Evolutionary conservation across 768 basidiomycete species (phyloP).

Genomic region (Leccinellum albellum): DNA sequence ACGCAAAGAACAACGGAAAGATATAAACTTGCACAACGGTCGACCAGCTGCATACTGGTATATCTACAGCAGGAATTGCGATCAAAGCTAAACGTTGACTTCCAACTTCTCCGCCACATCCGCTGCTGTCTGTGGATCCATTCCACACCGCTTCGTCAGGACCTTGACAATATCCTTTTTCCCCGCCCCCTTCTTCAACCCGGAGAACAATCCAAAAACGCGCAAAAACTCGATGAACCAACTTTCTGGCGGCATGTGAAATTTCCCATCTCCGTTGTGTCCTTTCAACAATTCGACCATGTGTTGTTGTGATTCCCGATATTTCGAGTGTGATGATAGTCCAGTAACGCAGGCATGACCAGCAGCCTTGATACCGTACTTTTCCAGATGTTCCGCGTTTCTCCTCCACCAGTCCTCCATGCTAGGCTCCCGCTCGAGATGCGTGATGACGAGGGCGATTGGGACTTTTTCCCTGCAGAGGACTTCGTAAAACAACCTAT

Average conservation of each 20-base stretch:
- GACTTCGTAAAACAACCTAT: constrained; percentile 39
- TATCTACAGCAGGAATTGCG: background rate
- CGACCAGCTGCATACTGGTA: background rate
- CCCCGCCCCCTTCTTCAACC: constrained; percentile 20
- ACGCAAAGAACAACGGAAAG: background rate
- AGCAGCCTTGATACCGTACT: constrained; percentile 24
- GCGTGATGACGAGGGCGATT: constrained; percentile 34
- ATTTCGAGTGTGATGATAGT: constrained; percentile 27
- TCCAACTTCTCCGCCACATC: constrained; percentile 21
- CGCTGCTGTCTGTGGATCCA: constrained; percentile 18
- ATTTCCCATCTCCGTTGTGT: constrained; percentile 14
- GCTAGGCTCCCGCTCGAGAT: constrained; percentile 34
- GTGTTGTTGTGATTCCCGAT: constrained; percentile 19
- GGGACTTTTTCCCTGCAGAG: constrained; percentile 36
- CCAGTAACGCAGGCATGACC: constrained; percentile 37
- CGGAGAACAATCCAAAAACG: constrained; percentile 21
- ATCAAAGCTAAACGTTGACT: background rate
- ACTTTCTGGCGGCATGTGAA: constrained; percentile 24
- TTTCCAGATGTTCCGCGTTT: constrained; percentile 22
- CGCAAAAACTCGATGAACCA: constrained; percentile 27
- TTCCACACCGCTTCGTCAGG: constrained; percentile 28
- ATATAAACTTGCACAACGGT: constrained; percentile 7
- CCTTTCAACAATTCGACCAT: constrained; percentile 14
- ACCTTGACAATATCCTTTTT: constrained; percentile 23
- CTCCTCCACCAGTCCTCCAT: constrained; percentile 37